Conservation (phyloP, 441 rosid species). For the Populus hybrid region DNA sequence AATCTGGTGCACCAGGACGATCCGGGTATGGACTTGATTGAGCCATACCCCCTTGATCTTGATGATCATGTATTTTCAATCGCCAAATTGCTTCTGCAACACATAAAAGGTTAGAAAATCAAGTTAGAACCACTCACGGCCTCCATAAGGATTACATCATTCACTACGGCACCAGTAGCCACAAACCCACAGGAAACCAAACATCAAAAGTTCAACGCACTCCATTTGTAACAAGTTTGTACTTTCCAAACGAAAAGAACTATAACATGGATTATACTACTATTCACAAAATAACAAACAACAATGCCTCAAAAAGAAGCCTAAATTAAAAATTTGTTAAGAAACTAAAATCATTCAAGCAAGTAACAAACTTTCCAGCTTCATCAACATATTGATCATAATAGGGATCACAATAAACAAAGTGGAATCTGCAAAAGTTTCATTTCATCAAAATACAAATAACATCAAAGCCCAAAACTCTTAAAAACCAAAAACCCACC, state of each 20-base stretch:
- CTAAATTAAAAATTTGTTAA: not conserved
- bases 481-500: conserved; percentile 19
- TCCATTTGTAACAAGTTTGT: not conserved
- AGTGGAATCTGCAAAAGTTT: not conserved
- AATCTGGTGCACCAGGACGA: conserved; percentile 84
- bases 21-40: conserved; percentile 58
- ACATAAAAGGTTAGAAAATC: conserved; percentile 20
- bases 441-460: not conserved
- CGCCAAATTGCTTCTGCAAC: conserved; percentile 44
- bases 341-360: not conserved
- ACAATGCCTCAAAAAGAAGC: not conserved
- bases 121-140: not conserved
- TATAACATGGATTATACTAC: not conserved
- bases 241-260: not conserved
- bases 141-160: not conserved
- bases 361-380: conserved; percentile 2
- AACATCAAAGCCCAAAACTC: conserved; percentile 3
- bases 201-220: not conserved
- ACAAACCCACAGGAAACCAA: not conserved
- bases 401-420: not conserved
- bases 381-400: not conserved
- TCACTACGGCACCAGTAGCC: not conserved
- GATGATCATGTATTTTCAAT: conserved; percentile 49
- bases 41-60: conserved; percentile 33
- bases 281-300: not conserved